Evolutionary conservation across 2,329 filamentous ascomycete genomes (phyloP), one percentile per base, ranked within the genome.

Genomic region (Aspergillus pseudotamarii): DNA sequence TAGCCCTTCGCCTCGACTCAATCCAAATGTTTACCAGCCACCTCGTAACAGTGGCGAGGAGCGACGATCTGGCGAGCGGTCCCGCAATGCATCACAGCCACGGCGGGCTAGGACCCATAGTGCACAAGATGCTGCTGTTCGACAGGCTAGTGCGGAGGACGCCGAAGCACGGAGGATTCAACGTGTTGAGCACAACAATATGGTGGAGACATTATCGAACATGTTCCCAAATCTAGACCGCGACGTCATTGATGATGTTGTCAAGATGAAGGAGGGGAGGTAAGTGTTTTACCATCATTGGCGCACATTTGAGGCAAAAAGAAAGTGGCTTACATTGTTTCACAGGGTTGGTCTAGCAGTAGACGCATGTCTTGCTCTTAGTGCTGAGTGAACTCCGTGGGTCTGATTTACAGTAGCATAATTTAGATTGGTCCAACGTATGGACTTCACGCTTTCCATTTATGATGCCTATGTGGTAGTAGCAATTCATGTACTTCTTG

Each of bases 211-310:
- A 41, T 81, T 99, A 62, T 89, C 92, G 55, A 91, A 93, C 71
- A 99, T 99, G 95, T 99, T 99, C 76, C 95, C 95, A 0, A 93
- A 96, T 74, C 82, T 99, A 57, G 95, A 99, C 77, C 88, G 89
- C 72, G 96, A 99, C 56, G 86, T 99, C 43, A 98, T 99, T 74
- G 94, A 94, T 72, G 95, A 99, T 80, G 95, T 99, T 46, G 95
- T 99, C 30, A 89, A 94, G 76, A 88, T 96, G 81, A 97, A 99
- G 80, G 90, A 97, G 79, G 96, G 95, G 75, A 88, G 92, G 93
- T 94, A 78, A 81, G 91, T 41, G 38, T 86, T 58, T 59, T 41
- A 26, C 21, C 16, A 9, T 6, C 6, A 32, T 16, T 19, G 56
- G 41, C 34, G 26, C 59, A 50, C 19, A 60, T 21, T 43, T 16